Base-by-base conservation (phyloP, 352 stramenopile species). In the Globisporangium iwayamae region DNA sequence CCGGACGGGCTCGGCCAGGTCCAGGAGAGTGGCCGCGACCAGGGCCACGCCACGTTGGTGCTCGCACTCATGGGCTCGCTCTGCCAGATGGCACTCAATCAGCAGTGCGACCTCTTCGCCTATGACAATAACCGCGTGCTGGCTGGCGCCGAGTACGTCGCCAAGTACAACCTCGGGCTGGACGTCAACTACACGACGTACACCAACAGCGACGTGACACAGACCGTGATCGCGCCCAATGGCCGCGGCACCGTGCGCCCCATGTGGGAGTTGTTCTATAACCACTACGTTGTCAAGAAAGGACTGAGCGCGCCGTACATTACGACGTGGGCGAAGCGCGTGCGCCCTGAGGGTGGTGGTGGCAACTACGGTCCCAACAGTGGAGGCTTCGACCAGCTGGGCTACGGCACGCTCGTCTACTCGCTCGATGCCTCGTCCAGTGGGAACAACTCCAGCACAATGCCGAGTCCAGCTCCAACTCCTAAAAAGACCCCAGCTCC, bases 281-380 rank as follows among this genome's bases (percentile, higher is more conserved):
- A 67, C 52, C 64, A 70, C 43, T 70, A 67, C 51, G 64, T 67
- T 13, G 52, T 70, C 30, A 62, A 56, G 58, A 62, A 58, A 13
- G 59, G 43, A 6, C 45, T 70, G 16, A 43, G 46, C 6, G 64
- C 64, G 13, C 64, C 64, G 9, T 4, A 63, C 32, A 48, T 70
- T 22, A 38, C 50, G 7, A 53, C 64, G 3, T 70, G 48, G 48
- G 58, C 64, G 5, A 52, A 57, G 41, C 62, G 57, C 25, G 36
- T 62, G 13, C 55, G 59, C 7, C 64, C 64, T 0, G 64, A 70
- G 39, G 64, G 64, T 2, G 64, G 64, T 16, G 64, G 64, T 16
- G 64, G 64, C 41, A 67, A 70, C 64, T 70, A 63, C n/a, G 64
- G 64, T 4, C 59, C 64, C 1, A 70, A 67, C 64, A 67, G 64